phyloP scores from a whole-genome alignment of 179 eudicot genomes.

The Nepenthes alata region DNA sequence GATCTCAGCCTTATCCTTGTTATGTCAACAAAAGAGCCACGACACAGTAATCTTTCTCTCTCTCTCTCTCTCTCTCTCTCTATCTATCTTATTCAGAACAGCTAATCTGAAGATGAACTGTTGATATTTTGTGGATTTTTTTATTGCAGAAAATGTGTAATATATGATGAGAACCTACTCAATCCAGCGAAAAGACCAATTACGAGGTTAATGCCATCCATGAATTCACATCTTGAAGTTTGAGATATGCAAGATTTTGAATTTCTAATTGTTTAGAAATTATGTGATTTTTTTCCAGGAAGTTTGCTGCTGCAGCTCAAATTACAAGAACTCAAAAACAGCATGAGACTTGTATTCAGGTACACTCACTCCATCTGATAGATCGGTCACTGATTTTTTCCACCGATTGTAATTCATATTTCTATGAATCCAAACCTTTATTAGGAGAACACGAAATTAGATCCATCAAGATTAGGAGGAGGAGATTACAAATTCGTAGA shows the following conservation, averaged over 20 bases:
- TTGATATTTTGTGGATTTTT: background rate
- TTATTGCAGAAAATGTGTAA: conserved; percentile 23
- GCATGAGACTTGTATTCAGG: conserved; percentile 17
- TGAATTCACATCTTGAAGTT: background rate
- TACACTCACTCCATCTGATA: conserved; percentile 3
- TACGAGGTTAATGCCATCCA: conserved; percentile 31
- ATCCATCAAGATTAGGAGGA: conserved; percentile 22
- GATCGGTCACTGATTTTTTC: background rate
- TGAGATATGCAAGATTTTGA: background rate
- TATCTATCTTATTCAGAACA: background rate
- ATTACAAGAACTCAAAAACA: conserved; percentile 25
- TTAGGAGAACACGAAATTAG: conserved; percentile 21
- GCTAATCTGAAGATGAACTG: background rate
- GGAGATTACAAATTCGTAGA: conserved; percentile 34
- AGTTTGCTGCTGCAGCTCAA: conserved; percentile 50
- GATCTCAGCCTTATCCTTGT: conserved; percentile 39
- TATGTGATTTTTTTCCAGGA: conserved; percentile 21
- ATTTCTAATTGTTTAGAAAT: background rate
- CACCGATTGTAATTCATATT: background rate
- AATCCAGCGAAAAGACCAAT: conserved; percentile 40
- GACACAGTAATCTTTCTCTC: conserved; percentile 26
- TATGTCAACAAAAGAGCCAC: conserved; percentile 47
- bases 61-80: background rate
- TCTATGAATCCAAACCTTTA: background rate
- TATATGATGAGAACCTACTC: conserved; percentile 30